These are phyloP conservation scores for Tagetes erecta DNA, from an alignment of 129 eudicot genomes.

Conservation along the genomic window DNA sequence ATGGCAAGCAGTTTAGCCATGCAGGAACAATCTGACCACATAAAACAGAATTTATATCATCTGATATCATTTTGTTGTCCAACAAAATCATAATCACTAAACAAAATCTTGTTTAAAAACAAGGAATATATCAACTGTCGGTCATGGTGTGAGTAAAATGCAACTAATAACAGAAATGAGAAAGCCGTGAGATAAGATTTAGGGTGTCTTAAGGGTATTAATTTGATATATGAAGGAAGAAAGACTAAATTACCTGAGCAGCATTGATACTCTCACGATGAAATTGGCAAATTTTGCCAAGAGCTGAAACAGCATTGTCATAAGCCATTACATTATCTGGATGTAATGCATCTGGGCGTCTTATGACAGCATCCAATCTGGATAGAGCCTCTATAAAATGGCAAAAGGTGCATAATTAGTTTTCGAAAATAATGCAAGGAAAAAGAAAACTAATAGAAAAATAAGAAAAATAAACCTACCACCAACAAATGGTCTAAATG, in stretches of 20 bases:
- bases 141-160: background rate
- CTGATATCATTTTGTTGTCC: background rate
- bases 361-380: slow-evolving; percentile 79
- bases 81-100: background rate
- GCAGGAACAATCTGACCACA: slow-evolving; percentile 79
- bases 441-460: background rate
- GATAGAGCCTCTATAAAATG: slow-evolving; percentile 84
- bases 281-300: slow-evolving; percentile 89
- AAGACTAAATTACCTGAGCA: slow-evolving; percentile 62
- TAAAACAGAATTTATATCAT: slow-evolving; percentile 5
- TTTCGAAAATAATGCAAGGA: background rate
- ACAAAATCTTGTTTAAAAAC: background rate
- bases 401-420: background rate
- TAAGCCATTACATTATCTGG: slow-evolving; percentile 92
- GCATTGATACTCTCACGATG: slow-evolving; percentile 87
- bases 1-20: slow-evolving; percentile 89
- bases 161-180: background rate
- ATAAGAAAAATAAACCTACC: slow-evolving; percentile 38
- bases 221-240: background rate
- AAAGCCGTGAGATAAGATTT: background rate
- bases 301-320: slow-evolving; percentile 98
- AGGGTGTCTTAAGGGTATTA: slow-evolving; percentile 1
- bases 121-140: background rate
- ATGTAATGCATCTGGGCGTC: slow-evolving; percentile 73
- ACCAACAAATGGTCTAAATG: slow-evolving; percentile 75